Conservation (phyloP, 176 grass and related monocot genomes). For the Musa troglodytarum region DNA sequence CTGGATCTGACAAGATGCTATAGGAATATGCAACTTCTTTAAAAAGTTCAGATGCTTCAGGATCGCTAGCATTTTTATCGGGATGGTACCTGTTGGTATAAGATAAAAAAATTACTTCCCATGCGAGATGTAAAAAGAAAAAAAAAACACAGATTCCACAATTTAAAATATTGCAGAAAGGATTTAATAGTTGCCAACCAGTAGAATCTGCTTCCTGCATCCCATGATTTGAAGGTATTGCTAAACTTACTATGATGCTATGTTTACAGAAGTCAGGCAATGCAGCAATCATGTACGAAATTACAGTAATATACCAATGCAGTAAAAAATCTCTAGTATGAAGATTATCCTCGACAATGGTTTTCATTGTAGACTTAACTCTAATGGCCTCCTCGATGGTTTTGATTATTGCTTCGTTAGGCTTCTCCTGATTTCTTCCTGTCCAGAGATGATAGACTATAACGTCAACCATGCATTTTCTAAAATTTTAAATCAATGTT, state of each 20-base stretch:
- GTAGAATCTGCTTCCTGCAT: background rate
- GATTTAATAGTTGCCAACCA: background rate
- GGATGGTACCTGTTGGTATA: slow-evolving; percentile 72
- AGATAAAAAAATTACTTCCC: slow-evolving; percentile 16
- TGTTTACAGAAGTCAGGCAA: background rate
- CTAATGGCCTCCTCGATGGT: no score
- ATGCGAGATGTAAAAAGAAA: background rate
- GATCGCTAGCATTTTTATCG: slow-evolving; percentile 91
- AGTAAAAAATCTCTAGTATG: no score
- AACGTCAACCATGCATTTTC: no score
- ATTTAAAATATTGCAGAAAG: background rate
- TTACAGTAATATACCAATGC: no score
- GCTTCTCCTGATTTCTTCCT: no score
- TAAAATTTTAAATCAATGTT: no score
- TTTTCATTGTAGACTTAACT: no score
- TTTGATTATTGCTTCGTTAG: no score
- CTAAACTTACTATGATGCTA: background rate
- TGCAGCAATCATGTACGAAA: background rate
- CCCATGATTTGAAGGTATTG: background rate
- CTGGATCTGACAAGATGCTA: slow-evolving; percentile 93
- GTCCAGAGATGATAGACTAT: no score
- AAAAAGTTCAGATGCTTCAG: slow-evolving; percentile 95
- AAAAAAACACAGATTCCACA: background rate
- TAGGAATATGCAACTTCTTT: slow-evolving; percentile 99
- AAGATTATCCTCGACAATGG: no score